Evolutionary conservation across 2,329 filamentous ascomycete genomes (phyloP).

Genomic region (Penicillium crustosum): DNA sequence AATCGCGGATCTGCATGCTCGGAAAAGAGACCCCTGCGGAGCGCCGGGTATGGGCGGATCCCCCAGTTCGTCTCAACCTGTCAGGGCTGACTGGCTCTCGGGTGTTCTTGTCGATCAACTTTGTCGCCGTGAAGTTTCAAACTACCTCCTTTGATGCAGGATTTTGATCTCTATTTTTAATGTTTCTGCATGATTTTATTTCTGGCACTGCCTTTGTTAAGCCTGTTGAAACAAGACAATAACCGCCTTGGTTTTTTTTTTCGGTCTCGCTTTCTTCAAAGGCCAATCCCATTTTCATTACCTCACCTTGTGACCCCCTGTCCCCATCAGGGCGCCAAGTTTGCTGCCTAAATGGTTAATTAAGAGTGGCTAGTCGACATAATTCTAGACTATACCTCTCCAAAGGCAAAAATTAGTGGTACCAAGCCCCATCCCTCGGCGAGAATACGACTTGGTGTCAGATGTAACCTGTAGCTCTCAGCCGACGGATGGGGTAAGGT

Average conservation of each 20-base stretch:
- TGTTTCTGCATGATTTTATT: constrained; percentile 3
- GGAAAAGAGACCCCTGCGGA: constrained; percentile 6
- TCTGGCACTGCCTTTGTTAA: background rate
- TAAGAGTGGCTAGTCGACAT: background rate
- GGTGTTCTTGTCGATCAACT: constrained; percentile 14
- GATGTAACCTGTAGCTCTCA: constrained; percentile 9
- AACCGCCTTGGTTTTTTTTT: constrained; percentile 3
- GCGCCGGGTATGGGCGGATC: constrained; percentile 21
- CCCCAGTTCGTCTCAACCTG: constrained; percentile 8
- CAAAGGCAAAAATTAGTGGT: background rate
- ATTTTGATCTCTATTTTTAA: constrained; percentile 19
- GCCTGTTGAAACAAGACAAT: constrained; percentile 8
- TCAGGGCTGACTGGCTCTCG: constrained; percentile 7
- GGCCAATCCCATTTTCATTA: background rate
- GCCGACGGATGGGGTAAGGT: constrained; percentile 4
- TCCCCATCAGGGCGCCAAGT: background rate
- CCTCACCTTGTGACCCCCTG: background rate
- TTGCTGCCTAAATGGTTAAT: background rate
- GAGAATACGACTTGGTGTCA: constrained; percentile 7
- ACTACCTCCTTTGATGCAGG: constrained; percentile 1
- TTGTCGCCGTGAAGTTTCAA: constrained; percentile 23
- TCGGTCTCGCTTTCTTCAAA: background rate
- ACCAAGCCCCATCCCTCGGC: background rate
- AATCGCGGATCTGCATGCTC: constrained; percentile 12
- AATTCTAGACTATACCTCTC: background rate